Conservation (phyloP, 139 green algal species). For the Bryopsis sp. region DNA sequence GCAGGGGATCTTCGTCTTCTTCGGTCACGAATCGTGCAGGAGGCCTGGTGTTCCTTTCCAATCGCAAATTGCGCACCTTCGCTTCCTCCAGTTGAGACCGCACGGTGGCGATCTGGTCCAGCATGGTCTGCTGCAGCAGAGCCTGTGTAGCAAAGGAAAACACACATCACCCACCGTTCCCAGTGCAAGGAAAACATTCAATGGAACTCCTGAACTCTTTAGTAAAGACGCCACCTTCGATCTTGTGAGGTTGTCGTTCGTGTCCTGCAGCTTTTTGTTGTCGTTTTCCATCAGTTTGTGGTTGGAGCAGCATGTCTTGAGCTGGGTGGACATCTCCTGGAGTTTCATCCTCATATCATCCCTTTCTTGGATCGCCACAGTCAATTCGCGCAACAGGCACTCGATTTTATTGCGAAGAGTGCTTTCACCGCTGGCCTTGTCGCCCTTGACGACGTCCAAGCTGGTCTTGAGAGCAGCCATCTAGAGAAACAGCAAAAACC, state of each 20-base stretch:
- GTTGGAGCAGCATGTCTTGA: background rate
- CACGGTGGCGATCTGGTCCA: background rate
- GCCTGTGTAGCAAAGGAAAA: background rate
- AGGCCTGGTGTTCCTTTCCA: background rate
- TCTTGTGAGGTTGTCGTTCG: background rate
- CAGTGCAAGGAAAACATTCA: no score
- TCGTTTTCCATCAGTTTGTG: background rate
- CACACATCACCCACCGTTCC: no score
- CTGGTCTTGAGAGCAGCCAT: background rate
- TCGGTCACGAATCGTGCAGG: background rate
- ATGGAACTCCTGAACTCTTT: no score
- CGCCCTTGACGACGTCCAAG: background rate
- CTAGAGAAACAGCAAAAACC: no score
- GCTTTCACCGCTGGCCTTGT: background rate
- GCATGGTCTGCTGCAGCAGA: background rate
- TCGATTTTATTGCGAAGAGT: background rate
- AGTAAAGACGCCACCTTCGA: background rate
- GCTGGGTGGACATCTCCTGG: background rate
- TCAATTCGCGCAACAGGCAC: background rate
- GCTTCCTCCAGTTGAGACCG: background rate
- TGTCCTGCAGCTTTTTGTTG: background rate
- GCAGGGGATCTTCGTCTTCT: background rate
- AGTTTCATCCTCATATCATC: background rate
- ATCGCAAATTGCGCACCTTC: background rate
- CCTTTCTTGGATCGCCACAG: background rate